Evolutionary conservation across 2,329 filamentous ascomycete species (phyloP).

Genomic region (Fusarium sp.): DNA sequence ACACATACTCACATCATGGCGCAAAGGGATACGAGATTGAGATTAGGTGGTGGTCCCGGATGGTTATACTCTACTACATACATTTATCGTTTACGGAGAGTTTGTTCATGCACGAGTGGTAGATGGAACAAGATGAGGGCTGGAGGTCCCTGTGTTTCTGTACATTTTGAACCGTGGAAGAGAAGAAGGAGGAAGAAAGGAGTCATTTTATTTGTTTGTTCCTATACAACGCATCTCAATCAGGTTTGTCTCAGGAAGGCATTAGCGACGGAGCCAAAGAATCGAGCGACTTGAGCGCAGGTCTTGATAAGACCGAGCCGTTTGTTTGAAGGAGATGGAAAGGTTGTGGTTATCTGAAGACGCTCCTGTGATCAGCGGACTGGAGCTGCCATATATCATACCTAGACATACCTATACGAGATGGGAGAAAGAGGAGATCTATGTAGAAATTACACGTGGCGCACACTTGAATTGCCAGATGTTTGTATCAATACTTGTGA

Average conservation of each 20-base stretch:
- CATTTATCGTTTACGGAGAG: slow-evolving; percentile 46
- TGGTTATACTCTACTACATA: slow-evolving; percentile 48
- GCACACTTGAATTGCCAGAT: slow-evolving; percentile 1
- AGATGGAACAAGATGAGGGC: slow-evolving; percentile 36
- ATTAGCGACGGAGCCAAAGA: slow-evolving; percentile 48
- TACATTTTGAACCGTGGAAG: slow-evolving; percentile 29
- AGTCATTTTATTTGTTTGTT: slow-evolving; percentile 46
- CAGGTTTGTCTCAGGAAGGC: slow-evolving; percentile 45
- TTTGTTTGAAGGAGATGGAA: slow-evolving; percentile 30
- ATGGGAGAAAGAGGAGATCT: slow-evolving; percentile 19
- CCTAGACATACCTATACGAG: slow-evolving; percentile 13
- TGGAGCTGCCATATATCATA: slow-evolving; percentile 21
- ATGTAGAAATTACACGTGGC: slow-evolving; percentile 18
- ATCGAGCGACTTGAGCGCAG: slow-evolving; percentile 25
- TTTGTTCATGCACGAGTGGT: slow-evolving; percentile 39
- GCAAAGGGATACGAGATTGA: slow-evolving; percentile 48
- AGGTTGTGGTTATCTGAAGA: slow-evolving; percentile 8
- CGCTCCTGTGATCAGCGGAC: slow-evolving; percentile 5
- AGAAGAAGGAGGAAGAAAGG: slow-evolving; percentile 7
- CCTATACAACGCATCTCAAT: slow-evolving; percentile 49
- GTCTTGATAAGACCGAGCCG: slow-evolving; percentile 19
- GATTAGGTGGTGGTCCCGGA: slow-evolving; percentile 45
- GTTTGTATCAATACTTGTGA: not conserved
- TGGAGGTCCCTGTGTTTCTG: slow-evolving; percentile 39
- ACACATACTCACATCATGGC: slow-evolving; percentile 45